A percentile compares a stretch with the other conserved stretches of the same genome.
Evolutionary conservation across 2,329 filamentous ascomycete species (phyloP).

Genomic region (Pestalotiopsis sp.): DNA sequence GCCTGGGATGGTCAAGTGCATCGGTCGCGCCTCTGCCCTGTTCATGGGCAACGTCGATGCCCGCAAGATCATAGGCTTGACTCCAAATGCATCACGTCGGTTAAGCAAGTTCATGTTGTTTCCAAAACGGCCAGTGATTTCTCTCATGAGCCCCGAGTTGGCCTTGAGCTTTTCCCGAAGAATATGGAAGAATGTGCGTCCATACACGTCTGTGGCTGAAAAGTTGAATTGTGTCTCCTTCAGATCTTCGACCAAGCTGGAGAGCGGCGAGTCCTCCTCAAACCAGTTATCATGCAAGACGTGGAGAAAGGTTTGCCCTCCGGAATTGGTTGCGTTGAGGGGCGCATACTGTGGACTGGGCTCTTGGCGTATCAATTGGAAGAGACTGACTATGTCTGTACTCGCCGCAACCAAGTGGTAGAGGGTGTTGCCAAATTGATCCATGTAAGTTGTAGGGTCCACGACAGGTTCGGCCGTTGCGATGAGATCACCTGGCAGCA

Average conservation of each 20-base stretch:
- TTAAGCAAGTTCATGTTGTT: conserved; percentile 28
- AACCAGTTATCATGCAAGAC: conserved; percentile 32
- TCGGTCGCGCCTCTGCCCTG: conserved; percentile 7
- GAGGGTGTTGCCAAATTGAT: conserved; percentile 53
- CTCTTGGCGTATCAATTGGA: conserved; percentile 20
- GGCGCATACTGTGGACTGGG: conserved; percentile 21
- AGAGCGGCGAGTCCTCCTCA: conserved; percentile 20
- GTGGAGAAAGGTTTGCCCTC: conserved; percentile 32
- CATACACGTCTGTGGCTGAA: conserved; percentile 29
- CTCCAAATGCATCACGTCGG: conserved; percentile 50
- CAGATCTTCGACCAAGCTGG: conserved; percentile 22
- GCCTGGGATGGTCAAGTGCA: conserved; percentile 22
- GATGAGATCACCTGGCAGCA: conserved; percentile 52
- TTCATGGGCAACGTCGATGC: conserved; percentile 13
- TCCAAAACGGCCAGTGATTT: conserved; percentile 23
- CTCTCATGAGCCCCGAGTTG: conserved; percentile 17
- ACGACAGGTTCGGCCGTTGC: conserved; percentile 19
- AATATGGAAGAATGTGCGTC: conserved; percentile 31
- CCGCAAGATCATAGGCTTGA: conserved; percentile 24
- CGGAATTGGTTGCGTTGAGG: conserved; percentile 27
- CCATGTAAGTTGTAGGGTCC: conserved; percentile 19
- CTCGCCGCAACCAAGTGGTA: conserved; percentile 40
- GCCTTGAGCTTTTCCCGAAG: conserved; percentile 25
- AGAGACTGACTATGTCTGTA: conserved; percentile 18
- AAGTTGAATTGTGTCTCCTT: conserved; percentile 20